Evolutionary conservation across 441 rosid genomes (phyloP).

Genomic region (Lepidium campestre): DNA sequence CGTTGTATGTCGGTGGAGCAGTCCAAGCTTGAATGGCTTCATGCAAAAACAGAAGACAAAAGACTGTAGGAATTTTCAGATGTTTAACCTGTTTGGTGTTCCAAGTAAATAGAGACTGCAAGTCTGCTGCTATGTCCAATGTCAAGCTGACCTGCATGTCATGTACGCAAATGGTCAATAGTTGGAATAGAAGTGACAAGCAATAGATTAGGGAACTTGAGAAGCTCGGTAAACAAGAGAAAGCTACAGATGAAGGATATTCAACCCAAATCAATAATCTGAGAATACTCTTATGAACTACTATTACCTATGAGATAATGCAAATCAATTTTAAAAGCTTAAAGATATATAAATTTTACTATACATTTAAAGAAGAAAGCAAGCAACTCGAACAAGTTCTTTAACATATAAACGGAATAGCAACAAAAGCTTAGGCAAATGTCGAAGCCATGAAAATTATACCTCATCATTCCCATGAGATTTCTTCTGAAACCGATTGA

Average conservation of each 20-base stretch:
- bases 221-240: neutral
- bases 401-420: neutral
- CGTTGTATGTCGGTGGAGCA: neutral
- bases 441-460: neutral
- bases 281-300: neutral
- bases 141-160: constrained; percentile 77
- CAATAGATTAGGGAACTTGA: neutral
- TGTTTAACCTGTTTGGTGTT: constrained; percentile 85
- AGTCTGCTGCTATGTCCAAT: constrained; percentile 77
- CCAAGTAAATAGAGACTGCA: constrained; percentile 87
- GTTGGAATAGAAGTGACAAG: constrained; percentile 2
- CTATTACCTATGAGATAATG: neutral
- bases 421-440: neutral
- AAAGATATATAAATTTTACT: neutral
- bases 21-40: neutral
- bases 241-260: neutral
- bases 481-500: constrained; percentile 85
- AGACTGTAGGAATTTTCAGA: neutral
- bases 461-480: constrained; percentile 91
- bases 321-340: neutral
- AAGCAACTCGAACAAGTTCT: constrained; percentile 3
- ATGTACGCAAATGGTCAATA: neutral
- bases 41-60: neutral
- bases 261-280: neutral
- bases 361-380: neutral